phyloP scores from a whole-genome alignment of 345 rosid species.

The Populus pruinosa region DNA sequence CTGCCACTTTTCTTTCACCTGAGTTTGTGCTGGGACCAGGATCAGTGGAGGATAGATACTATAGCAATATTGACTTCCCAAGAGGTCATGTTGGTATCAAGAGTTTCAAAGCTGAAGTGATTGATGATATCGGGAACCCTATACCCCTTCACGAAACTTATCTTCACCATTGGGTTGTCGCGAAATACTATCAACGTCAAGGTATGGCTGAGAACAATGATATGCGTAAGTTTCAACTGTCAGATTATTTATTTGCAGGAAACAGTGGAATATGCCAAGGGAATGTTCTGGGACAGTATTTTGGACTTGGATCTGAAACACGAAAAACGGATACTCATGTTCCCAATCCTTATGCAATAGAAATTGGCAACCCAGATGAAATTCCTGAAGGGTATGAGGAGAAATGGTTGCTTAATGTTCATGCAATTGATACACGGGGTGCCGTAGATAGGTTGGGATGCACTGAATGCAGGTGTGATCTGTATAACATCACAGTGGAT shows the following conservation, averaged over 20 bases:
- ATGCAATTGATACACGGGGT: conserved; percentile 86
- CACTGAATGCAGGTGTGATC: conserved; percentile 67
- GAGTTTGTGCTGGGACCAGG: conserved; percentile 71
- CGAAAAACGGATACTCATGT: conserved; percentile 53
- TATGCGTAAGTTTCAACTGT: neutral
- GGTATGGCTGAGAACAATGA: conserved; percentile 18
- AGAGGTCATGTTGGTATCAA: conserved; percentile 79
- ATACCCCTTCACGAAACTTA: conserved; percentile 80
- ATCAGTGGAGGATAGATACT: conserved; percentile 52
- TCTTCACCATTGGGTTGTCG: conserved; percentile 82
- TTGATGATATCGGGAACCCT: conserved; percentile 64
- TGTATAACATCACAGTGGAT: conserved; percentile 68
- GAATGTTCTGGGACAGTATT: conserved; percentile 44
- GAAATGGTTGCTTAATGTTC: conserved; percentile 74
- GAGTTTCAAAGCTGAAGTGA: conserved; percentile 60
- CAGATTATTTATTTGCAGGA: conserved; percentile 28
- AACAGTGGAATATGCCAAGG: conserved; percentile 70
- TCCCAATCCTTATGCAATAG: conserved; percentile 86
- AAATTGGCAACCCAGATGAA: conserved; percentile 61
- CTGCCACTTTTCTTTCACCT: conserved; percentile 66
- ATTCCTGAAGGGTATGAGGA: conserved; percentile 66
- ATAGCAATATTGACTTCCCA: conserved; percentile 64
- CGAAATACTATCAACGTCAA: conserved; percentile 39
- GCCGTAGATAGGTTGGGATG: conserved; percentile 71
- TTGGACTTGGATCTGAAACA: conserved; percentile 86